Conservation (phyloP, 805 yeast species). For the Kluyveromyces nonfermentans region DNA sequence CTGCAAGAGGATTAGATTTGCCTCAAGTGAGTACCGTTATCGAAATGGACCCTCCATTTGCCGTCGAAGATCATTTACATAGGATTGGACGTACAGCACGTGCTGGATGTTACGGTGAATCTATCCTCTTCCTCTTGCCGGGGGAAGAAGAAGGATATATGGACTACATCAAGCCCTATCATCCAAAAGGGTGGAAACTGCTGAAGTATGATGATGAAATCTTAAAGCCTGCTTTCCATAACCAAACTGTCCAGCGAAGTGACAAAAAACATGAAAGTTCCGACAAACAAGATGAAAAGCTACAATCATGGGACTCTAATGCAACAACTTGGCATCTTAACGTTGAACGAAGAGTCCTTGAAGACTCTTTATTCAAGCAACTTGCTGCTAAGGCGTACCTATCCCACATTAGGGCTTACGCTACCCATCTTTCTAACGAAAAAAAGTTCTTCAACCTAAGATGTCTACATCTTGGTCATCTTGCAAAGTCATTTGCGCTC, state of each 20-base stretch:
- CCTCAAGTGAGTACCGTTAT: constrained; percentile 79
- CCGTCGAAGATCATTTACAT: constrained; percentile 90
- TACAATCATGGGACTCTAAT: constrained; percentile 72
- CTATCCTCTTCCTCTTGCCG: constrained; percentile 74
- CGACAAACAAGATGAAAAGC: constrained; percentile 26
- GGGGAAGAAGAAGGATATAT: constrained; percentile 82
- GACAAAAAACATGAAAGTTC: constrained; percentile 27
- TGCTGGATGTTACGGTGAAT: constrained; percentile 81
- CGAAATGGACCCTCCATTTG: constrained; percentile 92
- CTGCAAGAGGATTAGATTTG: constrained; percentile 91
- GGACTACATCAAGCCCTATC: constrained; percentile 49
- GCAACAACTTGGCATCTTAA: constrained; percentile 96
- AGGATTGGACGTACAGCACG: constrained; percentile 97
- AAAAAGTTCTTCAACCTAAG: constrained; percentile 74
- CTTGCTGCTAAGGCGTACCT: constrained; percentile 74
- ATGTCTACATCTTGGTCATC: constrained; percentile 82
- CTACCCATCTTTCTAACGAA: constrained; percentile 84
- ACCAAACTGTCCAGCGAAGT: constrained; percentile 24
- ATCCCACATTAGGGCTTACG: constrained; percentile 88
- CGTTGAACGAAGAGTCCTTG: constrained; percentile 81
- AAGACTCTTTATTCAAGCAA: constrained; percentile 47
- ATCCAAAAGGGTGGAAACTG: constrained; percentile 44
- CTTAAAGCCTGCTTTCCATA: constrained; percentile 29
- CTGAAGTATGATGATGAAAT: constrained; percentile 40
- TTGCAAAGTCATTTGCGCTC: constrained; percentile 89